Evolutionary conservation across 1,139 yeast genomes (phyloP).

Genomic region (Candida sp.): DNA sequence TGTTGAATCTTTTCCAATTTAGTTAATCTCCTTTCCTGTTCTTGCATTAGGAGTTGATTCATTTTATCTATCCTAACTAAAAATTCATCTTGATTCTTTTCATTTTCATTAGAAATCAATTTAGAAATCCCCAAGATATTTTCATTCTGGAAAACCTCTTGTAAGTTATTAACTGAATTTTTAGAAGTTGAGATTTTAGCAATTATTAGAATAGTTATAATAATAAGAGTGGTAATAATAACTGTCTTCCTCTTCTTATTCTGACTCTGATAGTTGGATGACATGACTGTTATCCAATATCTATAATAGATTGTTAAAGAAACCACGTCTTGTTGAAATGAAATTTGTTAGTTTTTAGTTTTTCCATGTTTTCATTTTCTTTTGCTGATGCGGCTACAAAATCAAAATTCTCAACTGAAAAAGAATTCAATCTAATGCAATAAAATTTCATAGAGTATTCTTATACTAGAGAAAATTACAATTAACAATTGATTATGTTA

Average conservation of each 20-base stretch:
- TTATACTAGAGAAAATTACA: too few relatives aligned
- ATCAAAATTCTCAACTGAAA: too few relatives aligned
- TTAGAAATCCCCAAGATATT: constrained; percentile 33
- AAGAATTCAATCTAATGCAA: too few relatives aligned
- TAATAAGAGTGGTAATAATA: constrained; percentile 18
- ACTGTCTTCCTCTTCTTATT: constrained; percentile 23
- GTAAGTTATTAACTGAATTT: constrained; percentile 23
- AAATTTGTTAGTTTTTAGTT: too few relatives aligned
- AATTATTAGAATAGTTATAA: constrained; percentile 16
- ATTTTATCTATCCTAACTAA: constrained; percentile 30
- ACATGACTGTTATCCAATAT: neutral
- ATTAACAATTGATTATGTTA: too few relatives aligned
- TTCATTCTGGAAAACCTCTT: constrained; percentile 37
- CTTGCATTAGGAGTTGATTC: constrained; percentile 23
- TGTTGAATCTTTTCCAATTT: constrained; percentile 36
- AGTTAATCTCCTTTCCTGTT: constrained; percentile 33
- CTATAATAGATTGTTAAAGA: too few relatives aligned
- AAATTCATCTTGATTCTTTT: constrained; percentile 37
- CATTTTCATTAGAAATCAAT: constrained; percentile 30
- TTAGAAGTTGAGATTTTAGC: constrained; percentile 22
- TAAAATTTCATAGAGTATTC: too few relatives aligned
- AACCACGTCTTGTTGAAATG: too few relatives aligned
- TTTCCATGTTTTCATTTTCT: too few relatives aligned
- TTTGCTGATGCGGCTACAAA: too few relatives aligned
- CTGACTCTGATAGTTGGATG: constrained; percentile 10